These are phyloP conservation scores for Metschnikowia similis DNA, from an alignment of 805 yeast genomes.

Conservation along the genomic window DNA sequence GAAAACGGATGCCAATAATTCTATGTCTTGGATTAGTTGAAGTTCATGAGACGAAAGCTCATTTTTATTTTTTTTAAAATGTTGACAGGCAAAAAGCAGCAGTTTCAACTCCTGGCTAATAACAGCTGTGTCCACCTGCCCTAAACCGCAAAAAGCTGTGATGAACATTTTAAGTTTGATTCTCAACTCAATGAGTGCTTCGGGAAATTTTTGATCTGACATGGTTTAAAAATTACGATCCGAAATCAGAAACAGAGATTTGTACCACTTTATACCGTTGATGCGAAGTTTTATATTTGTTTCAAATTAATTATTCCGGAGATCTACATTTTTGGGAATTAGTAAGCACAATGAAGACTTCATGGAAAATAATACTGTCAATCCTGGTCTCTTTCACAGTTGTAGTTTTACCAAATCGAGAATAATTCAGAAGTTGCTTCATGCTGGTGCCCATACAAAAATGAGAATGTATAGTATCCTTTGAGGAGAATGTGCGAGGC, in stretches of 20 bases:
- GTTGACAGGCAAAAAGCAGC: not conserved
- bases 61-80: not conserved
- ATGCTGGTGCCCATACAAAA: not conserved
- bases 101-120: not conserved
- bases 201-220: not conserved
- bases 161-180: not conserved
- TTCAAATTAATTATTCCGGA: not conserved
- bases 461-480: not conserved
- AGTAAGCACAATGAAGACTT: no score
- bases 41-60: not conserved
- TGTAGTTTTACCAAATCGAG: not conserved
- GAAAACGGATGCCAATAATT: not conserved
- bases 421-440: not conserved
- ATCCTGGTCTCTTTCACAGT: no score
- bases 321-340: not conserved
- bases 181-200: not conserved
- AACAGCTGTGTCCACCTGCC: not conserved
- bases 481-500: not conserved
- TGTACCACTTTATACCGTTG: not conserved
- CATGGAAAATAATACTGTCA: not conserved
- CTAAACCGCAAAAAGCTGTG: not conserved
- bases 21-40: not conserved
- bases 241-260: not conserved
- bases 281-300: not conserved
- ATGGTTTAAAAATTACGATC: not conserved